Conservation (phyloP, 371 early-diverging fungal genomes). For the Mucor saturninus region DNA sequence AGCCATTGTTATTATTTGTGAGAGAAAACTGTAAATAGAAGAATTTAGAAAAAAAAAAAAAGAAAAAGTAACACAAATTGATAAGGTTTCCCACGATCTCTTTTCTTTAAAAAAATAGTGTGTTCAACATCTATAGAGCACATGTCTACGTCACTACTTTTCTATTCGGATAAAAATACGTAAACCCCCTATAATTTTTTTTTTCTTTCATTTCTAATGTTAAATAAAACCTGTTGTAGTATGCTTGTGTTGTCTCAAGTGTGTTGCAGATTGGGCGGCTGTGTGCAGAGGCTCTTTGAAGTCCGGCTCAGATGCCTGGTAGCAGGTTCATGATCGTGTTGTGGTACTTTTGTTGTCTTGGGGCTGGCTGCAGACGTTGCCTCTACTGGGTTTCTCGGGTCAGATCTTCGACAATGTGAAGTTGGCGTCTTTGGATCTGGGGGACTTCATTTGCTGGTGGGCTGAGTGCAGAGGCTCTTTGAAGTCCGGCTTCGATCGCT, state of each 20-base stretch:
- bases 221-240: not conserved
- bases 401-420: constrained; percentile 3
- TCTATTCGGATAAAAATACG: too few relatives aligned
- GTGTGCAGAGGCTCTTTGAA: not conserved
- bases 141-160: too few relatives aligned
- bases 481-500: constrained; percentile 14
- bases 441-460: not conserved
- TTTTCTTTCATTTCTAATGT: too few relatives aligned
- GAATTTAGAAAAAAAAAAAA: not conserved
- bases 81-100: too few relatives aligned
- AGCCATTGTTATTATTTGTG: constrained; percentile 1
- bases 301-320: too few relatives aligned
- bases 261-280: too few relatives aligned
- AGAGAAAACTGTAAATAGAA: not conserved
- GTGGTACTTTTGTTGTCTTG: not conserved
- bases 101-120: too few relatives aligned
- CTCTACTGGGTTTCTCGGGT: constrained; percentile 26
- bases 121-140: too few relatives aligned
- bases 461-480: constrained; percentile 11
- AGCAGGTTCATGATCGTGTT: too few relatives aligned
- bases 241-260: too few relatives aligned
- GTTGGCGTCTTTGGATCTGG: constrained; percentile 7
- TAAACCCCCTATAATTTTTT: too few relatives aligned
- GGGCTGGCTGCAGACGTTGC: constrained; percentile 24
- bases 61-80: not conserved